These are phyloP conservation scores for Rhodomyrtus tomentosa DNA, from an alignment of 345 rosid genomes.

Conservation along the genomic window DNA sequence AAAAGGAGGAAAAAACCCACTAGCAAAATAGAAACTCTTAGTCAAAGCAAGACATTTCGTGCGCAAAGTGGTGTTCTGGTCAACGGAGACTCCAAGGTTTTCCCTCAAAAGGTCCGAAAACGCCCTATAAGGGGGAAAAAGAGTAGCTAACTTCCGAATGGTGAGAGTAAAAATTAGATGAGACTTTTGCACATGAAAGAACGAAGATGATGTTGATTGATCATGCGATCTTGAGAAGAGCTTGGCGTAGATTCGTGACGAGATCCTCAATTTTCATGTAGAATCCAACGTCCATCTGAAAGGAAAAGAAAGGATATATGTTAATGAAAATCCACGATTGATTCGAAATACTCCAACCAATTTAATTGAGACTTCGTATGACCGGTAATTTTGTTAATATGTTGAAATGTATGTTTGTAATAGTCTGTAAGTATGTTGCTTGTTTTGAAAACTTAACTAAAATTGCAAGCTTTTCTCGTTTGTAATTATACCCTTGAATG, in stretches of 20 bases:
- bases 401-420: neutral
- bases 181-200: neutral
- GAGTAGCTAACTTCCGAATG: neutral
- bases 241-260: conserved; percentile 28
- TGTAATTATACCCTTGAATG: neutral
- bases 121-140: neutral
- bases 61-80: neutral
- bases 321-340: neutral
- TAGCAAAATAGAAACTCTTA: neutral
- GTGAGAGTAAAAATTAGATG: neutral
- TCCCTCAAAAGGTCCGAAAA: neutral
- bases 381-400: neutral
- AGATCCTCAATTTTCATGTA: conserved; percentile 26
- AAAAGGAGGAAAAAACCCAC: neutral
- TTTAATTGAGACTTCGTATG: neutral
- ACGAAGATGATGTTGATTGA: neutral
- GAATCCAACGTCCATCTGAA: conserved; percentile 35
- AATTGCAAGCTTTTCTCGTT: neutral
- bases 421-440: neutral
- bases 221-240: conserved; percentile 2
- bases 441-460: neutral
- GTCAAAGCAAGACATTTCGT: neutral
- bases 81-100: neutral
- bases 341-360: neutral
- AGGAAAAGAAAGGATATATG: neutral